Evolutionary conservation across 2,329 filamentous ascomycete genomes (phyloP).

Genomic region (Microsporum canis): DNA sequence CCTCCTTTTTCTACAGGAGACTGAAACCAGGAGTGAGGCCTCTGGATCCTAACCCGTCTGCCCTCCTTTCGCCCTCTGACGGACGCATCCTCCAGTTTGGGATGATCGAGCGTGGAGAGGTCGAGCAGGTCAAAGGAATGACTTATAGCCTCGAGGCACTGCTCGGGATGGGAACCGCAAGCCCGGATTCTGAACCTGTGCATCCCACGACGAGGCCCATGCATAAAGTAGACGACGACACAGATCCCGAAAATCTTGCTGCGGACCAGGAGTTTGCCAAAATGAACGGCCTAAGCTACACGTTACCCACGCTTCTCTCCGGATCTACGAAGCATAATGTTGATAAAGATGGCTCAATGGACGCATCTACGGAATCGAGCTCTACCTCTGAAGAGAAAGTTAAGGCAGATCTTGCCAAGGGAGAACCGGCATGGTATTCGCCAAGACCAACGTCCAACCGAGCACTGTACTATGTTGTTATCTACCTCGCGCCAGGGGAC

Average conservation of each 20-base stretch:
- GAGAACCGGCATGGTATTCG: constrained; percentile 57
- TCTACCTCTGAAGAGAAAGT: constrained; percentile 72
- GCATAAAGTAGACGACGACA: constrained; percentile 18
- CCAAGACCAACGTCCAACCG: constrained; percentile 50
- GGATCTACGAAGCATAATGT: constrained; percentile 44
- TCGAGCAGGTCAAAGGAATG: constrained; percentile 98
- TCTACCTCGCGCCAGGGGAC: constrained; percentile 93
- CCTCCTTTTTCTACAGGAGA: constrained; percentile 92
- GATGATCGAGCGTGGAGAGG: constrained; percentile 80
- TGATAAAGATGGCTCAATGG: constrained; percentile 46
- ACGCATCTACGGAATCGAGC: constrained; percentile 60
- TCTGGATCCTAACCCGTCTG: constrained; percentile 67
- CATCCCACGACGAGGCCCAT: constrained; percentile 26
- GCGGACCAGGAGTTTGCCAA: constrained; percentile 85
- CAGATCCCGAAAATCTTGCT: constrained; percentile 54
- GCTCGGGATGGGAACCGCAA: constrained; percentile 54
- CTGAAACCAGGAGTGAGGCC: constrained; percentile 81
- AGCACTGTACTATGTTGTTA: constrained; percentile 81
- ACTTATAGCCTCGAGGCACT: constrained; percentile 93
- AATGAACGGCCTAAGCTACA: constrained; percentile 93
- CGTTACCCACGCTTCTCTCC: constrained; percentile 74
- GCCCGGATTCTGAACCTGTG: constrained; percentile 24
- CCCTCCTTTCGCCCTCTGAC: constrained; percentile 78
- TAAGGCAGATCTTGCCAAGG: constrained; percentile 66
- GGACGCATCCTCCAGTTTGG: constrained; percentile 87